Evolutionary conservation across 2,329 filamentous ascomycete species (phyloP), one percentile per base, ranked within the genome.

Genomic region (Colletotrichum sp.): DNA sequence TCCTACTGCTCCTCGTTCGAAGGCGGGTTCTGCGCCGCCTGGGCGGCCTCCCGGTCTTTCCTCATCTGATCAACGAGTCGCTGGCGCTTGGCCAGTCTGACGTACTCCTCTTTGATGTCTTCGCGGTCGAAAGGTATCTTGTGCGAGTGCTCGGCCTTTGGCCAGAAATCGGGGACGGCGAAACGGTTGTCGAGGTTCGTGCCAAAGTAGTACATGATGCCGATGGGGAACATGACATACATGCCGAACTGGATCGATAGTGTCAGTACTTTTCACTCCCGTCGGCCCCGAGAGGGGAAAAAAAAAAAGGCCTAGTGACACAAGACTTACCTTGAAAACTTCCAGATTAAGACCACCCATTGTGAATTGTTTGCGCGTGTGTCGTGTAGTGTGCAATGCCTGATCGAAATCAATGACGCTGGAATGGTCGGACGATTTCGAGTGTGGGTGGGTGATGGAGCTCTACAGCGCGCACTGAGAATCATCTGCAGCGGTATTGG

Each of bases 141-240:
- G 86, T 97, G 93, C 76, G 93, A 93, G 83, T 96, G 90, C 78
- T 94, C 93, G 6, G 92, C 89, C 81, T 93, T 95, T 32, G 97
- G 97, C 97, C 97, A 99, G 89, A 99, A 99, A 74, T 94, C 95
- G 26, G 94, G 93, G 2, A 99, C 95, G 64, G 91, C 88, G 89
- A 99, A 99, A 78, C 95, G 94, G 79, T 94, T 91, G 86, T 99
- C 97, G 83, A 99, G 95, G 86, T 99, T 99, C 72, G 96, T 98
- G 83, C 97, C 97, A 86, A 99, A 99, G 89, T 99, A 99, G 90
- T 98, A 99, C 97, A 99, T 99, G 89, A 97, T 96, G 81, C 95
- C 96, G 82, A 99, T 99, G 21, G 97, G 97, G 87, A 99, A 99
- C 91, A 98, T 94, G 88, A 99, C 93, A 89, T 99, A 99, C 91